Evolutionary conservation across 2,329 filamentous ascomycete genomes (phyloP).

Genomic region (Colletotrichum orbiculare): DNA sequence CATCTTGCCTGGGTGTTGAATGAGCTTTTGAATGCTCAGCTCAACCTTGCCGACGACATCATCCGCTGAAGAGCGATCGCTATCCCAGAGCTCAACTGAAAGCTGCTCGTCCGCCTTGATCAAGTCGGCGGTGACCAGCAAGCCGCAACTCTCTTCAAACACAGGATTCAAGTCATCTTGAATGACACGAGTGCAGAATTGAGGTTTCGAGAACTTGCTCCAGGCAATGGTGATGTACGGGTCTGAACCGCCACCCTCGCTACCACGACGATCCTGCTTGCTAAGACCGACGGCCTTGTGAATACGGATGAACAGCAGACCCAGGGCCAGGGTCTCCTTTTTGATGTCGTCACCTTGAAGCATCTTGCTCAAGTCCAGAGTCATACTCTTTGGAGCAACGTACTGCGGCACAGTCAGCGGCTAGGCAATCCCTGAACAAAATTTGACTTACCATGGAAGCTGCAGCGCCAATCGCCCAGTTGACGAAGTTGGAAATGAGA

Average conservation of each 20-base stretch:
- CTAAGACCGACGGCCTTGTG: conserved; percentile 88
- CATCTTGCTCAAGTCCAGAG: conserved; percentile 89
- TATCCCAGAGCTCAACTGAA: conserved; percentile 96
- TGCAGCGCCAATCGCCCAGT: conserved; percentile 90
- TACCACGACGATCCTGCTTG: conserved; percentile 89
- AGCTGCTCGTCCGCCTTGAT: conserved; percentile 95
- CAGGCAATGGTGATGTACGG: conserved; percentile 96
- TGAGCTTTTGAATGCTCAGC: conserved; percentile 92
- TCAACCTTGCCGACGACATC: conserved; percentile 97
- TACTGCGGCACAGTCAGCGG: conserved; percentile 57
- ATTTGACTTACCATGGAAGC: conserved; percentile 70
- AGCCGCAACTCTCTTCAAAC: conserved; percentile 87
- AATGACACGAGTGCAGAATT: conserved; percentile 97
- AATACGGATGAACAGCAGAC: conserved; percentile 92
- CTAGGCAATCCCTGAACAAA: background rate
- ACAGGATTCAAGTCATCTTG: conserved; percentile 93
- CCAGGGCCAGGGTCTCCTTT: conserved; percentile 87
- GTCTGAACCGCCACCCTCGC: conserved; percentile 87
- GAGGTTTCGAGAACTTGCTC: conserved; percentile 96
- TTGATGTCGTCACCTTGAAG: conserved; percentile 91
- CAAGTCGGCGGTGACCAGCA: conserved; percentile 88
- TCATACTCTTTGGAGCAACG: conserved; percentile 94
- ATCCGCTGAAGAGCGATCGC: conserved; percentile 89
- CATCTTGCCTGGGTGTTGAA: conserved; percentile 93
- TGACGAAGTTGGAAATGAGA: conserved; percentile 95